Evolutionary conservation across 1,284 basidiomycete species (phyloP), one percentile per base, ranked within the genome.

Genomic region (Laetiporus sulphureus): DNA sequence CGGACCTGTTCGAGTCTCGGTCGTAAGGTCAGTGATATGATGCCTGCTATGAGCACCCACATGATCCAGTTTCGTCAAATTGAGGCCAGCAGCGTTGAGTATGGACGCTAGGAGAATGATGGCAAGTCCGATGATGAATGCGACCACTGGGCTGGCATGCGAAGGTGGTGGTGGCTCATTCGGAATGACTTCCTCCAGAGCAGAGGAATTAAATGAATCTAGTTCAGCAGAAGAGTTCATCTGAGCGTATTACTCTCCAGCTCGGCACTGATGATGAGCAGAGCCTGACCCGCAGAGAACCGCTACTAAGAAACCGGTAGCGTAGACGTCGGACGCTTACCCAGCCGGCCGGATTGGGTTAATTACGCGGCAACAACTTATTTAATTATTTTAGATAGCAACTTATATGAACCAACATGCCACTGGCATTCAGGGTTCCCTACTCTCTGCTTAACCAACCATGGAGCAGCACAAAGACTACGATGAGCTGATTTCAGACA

Each of bases 61-160:
- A 73, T 89, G 85, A 62, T 91, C 88, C 25, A 90, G 64, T 60
- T 91, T 91, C 33, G 84, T 87, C 46, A 91, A 65, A 58, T 91
- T 91, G 35, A 91, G 68, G 18, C 90, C 89, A 1, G 83, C 85
- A 31, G 89, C 90, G 54, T 91, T 92, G 51, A 90, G 70, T 11
- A 91, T 73, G 6, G 83, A 87, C 0, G 90, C 84, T 12, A 85
- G 66, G 2, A 85, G 66, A 33, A 91, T 77, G 54, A 92, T 91
- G 30, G 78, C 63, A 41, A 91, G 75, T 5, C 88, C 86, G 46
- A 89, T 89, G 47, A 89, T 79, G 57, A 90, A 90, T 2, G 81
- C 77, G 24, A 83, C 72, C 45, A 83, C 76, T 13, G 85, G 71
- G 56, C 65, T 82, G n/a, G 58, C 67, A 57, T 69, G 65, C 45